These are phyloP conservation scores for Tremella fuciformis DNA, from an alignment of 768 basidiomycete species.

Conservation along the genomic window DNA sequence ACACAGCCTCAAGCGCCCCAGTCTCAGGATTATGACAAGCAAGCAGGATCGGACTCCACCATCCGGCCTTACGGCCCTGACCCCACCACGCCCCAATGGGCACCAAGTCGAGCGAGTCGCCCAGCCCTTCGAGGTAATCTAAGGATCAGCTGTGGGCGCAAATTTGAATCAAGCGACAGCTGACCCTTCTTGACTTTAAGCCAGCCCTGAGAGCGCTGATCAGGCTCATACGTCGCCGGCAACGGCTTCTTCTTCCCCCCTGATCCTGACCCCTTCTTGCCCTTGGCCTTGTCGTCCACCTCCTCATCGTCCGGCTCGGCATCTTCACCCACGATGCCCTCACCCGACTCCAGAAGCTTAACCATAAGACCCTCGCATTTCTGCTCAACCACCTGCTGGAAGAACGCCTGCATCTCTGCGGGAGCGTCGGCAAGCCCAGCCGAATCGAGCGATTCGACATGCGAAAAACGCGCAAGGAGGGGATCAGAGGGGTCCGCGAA, in stretches of 20 bases:
- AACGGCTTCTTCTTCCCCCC: slow-evolving; percentile 63
- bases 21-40: slow-evolving; percentile 67
- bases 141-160: slow-evolving; percentile 1
- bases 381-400: slow-evolving; percentile 69
- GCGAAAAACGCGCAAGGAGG: slow-evolving; percentile 63
- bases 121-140: slow-evolving; percentile 77
- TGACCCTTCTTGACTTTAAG: slow-evolving; percentile 76
- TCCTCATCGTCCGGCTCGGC: slow-evolving; percentile 48
- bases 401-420: slow-evolving; percentile 69
- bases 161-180: not conserved
- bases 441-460: slow-evolving; percentile 63
- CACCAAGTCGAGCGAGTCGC: slow-evolving; percentile 62
- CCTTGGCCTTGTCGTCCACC: slow-evolving; percentile 24
- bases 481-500: slow-evolving; percentile 54
- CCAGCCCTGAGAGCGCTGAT: slow-evolving; percentile 83
- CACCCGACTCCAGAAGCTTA: slow-evolving; percentile 69
- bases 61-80: slow-evolving; percentile 78
- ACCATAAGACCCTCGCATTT: slow-evolving; percentile 92
- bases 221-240: slow-evolving; percentile 83
- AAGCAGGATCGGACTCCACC: slow-evolving; percentile 88
- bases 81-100: slow-evolving; percentile 76
- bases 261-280: slow-evolving; percentile 37
- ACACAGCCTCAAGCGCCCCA: slow-evolving; percentile 69
- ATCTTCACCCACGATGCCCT: slow-evolving; percentile 46
- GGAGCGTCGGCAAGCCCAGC: slow-evolving; percentile 60